phyloP scores from a whole-genome alignment of 345 rosid species.

The Mercurialis annua region DNA sequence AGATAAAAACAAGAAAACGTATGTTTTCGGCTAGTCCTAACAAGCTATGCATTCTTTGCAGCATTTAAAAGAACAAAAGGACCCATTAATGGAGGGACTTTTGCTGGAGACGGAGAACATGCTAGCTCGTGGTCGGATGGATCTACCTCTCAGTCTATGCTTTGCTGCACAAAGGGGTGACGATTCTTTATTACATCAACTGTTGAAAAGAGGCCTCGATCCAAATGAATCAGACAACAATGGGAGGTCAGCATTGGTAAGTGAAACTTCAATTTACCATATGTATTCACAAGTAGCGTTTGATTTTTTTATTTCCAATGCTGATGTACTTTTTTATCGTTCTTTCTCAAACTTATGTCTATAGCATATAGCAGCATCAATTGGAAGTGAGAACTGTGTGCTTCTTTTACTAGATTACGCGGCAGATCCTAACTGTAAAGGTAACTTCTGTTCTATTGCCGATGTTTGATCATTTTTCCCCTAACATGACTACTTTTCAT shows the following conservation, averaged over 20 bases:
- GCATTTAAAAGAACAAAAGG: constrained; percentile 66
- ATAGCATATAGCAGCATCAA: constrained; percentile 85
- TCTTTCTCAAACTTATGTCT: not conserved
- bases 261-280: not conserved
- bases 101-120: constrained; percentile 66
- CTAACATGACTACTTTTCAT: not conserved
- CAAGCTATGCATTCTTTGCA: too few species aligned
- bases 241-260: constrained; percentile 30
- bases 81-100: constrained; percentile 66
- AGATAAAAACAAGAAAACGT: too few species aligned
- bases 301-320: not conserved
- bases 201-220: constrained; percentile 29
- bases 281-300: not conserved
- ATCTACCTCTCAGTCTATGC: constrained; percentile 66
- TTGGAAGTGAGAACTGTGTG: constrained; percentile 70
- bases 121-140: constrained; percentile 76
- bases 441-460: constrained; percentile 31
- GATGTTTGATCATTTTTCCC: not conserved
- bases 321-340: not conserved
- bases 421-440: constrained; percentile 69
- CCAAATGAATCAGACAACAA: constrained; percentile 32
- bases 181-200: constrained; percentile 21
- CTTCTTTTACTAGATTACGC: constrained; percentile 61
- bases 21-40: too few species aligned
- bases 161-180: constrained; percentile 32